These are phyloP conservation scores for Monoraphidium neglectum DNA, from an alignment of 139 green algal species.

Conservation along the genomic window DNA sequence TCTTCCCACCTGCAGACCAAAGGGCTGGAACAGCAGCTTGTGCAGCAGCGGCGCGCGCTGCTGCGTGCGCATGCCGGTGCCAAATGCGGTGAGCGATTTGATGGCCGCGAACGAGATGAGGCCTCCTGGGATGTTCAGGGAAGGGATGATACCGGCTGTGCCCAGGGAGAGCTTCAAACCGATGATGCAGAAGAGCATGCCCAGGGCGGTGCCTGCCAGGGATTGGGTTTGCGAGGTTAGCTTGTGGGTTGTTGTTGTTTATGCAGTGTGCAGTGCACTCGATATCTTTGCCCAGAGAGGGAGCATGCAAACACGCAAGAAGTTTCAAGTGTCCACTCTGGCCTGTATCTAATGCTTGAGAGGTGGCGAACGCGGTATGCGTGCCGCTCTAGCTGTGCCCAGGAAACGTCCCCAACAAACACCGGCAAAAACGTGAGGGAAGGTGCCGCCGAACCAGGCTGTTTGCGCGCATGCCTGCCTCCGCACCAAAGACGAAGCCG, in stretches of 20 bases:
- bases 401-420: background rate
- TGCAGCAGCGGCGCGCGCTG: conserved; percentile 6
- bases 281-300: too few species aligned
- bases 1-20: background rate
- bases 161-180: conserved; percentile 28
- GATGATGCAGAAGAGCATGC: conserved; percentile 25
- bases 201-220: conserved; percentile 25
- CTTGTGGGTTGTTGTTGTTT: background rate
- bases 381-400: background rate
- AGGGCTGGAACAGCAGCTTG: conserved; percentile 14
- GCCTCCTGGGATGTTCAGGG: conserved; percentile 37
- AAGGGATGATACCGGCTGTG: conserved; percentile 38
- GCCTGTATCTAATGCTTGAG: conserved; percentile 1
- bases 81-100: conserved; percentile 5
- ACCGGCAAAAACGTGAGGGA: background rate
- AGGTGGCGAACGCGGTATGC: background rate
- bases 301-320: too few species aligned
- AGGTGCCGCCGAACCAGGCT: background rate
- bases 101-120: conserved; percentile 36
- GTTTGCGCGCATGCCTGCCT: too few species aligned
- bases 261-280: background rate
- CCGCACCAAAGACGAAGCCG: conserved; percentile 27
- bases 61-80: conserved; percentile 1
- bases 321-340: too few species aligned
- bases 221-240: background rate